Percentiles rank a stretch among this genome's conserved stretches.
Evolutionary conservation across 768 basidiomycete species (phyloP).

Genomic region (Lentinula aciculospora): DNA sequence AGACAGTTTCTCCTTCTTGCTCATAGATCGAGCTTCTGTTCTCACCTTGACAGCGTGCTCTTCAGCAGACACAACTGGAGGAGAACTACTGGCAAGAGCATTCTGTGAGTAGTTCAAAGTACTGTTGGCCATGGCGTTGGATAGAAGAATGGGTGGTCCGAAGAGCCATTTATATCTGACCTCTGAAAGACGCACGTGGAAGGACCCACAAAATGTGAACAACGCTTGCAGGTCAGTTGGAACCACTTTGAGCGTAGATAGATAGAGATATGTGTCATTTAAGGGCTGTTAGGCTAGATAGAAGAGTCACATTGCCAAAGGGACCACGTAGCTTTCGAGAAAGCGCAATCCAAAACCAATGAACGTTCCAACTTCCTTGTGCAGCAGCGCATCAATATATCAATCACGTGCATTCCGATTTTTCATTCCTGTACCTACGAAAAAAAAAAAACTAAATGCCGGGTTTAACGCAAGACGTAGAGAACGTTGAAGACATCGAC

Average conservation of each 20-base stretch:
- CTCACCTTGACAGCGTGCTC: slow-evolving; percentile 18
- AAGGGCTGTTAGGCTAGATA: neutral
- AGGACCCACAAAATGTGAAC: neutral
- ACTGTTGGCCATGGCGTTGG: neutral
- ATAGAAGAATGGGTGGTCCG: neutral
- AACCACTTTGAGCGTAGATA: neutral
- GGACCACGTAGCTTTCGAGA: neutral
- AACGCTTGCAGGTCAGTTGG: neutral
- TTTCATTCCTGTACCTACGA: neutral
- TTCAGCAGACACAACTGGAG: slow-evolving; percentile 2
- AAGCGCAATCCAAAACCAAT: neutral
- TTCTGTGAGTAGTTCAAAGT: neutral
- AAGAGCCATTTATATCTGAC: neutral
- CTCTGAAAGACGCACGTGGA: neutral
- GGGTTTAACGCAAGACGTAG: neutral
- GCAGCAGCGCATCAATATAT: neutral
- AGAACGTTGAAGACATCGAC: slow-evolving; percentile 63
- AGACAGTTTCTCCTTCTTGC: slow-evolving; percentile 42
- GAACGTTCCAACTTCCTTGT: neutral
- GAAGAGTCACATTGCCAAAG: neutral
- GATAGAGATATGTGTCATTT: neutral
- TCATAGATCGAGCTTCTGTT: slow-evolving; percentile 14
- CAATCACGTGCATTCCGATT: too few relatives aligned
- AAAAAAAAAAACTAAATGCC: neutral
- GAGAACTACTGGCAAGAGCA: neutral